Evolutionary conservation across 352 stramenopile genomes (phyloP), one percentile per base, ranked within the genome.

Genomic region (Phytophthora pinifolia): DNA sequence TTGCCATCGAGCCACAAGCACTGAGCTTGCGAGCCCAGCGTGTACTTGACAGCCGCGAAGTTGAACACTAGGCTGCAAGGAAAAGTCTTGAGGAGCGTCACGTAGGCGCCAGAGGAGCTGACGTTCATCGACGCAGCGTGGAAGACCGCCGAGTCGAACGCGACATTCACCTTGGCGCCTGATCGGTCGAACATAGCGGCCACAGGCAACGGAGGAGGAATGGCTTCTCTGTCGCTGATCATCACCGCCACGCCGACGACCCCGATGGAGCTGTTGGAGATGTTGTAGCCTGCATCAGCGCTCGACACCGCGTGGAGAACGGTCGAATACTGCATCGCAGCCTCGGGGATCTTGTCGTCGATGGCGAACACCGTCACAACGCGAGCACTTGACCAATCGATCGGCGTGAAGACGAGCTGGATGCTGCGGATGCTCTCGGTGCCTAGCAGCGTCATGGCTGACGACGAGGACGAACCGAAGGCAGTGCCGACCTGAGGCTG

Each of bases 111-210:
- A n/a, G 51, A 63, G 3, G 47, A 33, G 4, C 59, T 62, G 6
- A 87, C 59, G 7, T 61, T 39, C 82, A 92, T 92, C 0, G 82
- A 76, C 8, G 72, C 76, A 0, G 72, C 77, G 33, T 90, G 82
- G 44, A 74, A 92, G 8, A 92, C 79, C 0, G 42, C 62, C 9
- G 79, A 89, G 62, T 89, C 79, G 12, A 92, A 90, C 1, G 43
- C 47, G 15, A 89, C 52, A n/a, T 74, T 49, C 8, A 92, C 46
- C 7, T 76, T 80, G 0, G 81, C 69, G 9, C 79, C 79, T 0
- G 78, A 72, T 7, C 46, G 49, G 25, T 89, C 82, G 41, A 92
- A 83, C 2, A 67, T 59, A 0, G 82, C 73, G 2, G 62, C 56
- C 3, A 79, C 17, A 0, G 76, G 82, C 0, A 89, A 34, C 0